Evolutionary conservation across 306 rosid species (phyloP).

Genomic region (Astragalus glycyphyllos): DNA sequence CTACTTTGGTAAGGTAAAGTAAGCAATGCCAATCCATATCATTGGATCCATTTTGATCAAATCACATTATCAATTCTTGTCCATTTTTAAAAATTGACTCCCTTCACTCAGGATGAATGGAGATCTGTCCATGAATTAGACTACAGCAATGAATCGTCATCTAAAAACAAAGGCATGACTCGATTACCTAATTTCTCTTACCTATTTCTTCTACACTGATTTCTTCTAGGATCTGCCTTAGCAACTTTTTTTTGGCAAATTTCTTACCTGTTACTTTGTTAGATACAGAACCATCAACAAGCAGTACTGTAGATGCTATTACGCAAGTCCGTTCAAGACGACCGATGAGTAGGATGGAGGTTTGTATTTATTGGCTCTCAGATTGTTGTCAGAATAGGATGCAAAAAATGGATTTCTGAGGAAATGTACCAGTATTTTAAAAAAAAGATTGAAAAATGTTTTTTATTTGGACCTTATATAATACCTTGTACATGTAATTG

Average conservation of each 20-base stretch:
- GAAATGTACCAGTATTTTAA: constrained; percentile 14
- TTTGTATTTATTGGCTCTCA: constrained; percentile 48
- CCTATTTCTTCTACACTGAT: constrained; percentile 25
- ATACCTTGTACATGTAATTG: background rate
- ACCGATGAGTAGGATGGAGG: constrained; percentile 98
- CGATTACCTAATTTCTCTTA: constrained; percentile 37
- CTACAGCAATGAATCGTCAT: constrained; percentile 53
- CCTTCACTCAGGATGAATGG: constrained; percentile 69
- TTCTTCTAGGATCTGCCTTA: constrained; percentile 31
- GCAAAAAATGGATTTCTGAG: background rate
- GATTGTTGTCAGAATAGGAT: constrained; percentile 16
- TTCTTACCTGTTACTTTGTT: constrained; percentile 34
- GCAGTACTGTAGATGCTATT: constrained; percentile 80
- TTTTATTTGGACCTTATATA: constrained; percentile 11
- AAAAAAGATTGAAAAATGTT: background rate
- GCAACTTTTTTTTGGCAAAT: constrained; percentile 12
- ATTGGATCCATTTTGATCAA: constrained; percentile 36
- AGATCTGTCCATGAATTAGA: constrained; percentile 63
- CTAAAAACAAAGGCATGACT: constrained; percentile 68
- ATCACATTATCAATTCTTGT: constrained; percentile 35
- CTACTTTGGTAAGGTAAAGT: constrained; percentile 84
- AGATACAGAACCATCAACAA: constrained; percentile 65
- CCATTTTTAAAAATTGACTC: constrained; percentile 42
- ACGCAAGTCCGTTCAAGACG: constrained; percentile 80
- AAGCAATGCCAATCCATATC: constrained; percentile 45